phyloP scores from a whole-genome alignment of 495 filamentous ascomycete species.

The Aspergillus campestris region DNA sequence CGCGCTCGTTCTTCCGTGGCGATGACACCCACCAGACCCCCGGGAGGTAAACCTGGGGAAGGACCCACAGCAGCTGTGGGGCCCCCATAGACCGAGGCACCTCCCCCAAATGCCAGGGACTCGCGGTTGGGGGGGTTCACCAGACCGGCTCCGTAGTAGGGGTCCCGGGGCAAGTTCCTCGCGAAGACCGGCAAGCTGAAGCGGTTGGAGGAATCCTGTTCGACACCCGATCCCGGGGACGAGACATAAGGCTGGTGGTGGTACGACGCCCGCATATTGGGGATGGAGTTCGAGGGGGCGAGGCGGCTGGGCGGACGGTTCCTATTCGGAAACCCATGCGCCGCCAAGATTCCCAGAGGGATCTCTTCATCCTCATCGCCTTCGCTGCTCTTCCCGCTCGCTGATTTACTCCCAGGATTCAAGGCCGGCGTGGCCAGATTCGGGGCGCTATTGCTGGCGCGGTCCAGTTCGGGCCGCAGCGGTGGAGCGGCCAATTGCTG shows the following conservation, averaged over 20 bases:
- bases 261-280: slow-evolving; percentile 38
- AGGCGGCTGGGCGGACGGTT: slow-evolving; percentile 70
- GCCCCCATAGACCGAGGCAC: slow-evolving; percentile 48
- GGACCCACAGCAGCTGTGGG: slow-evolving; percentile 32
- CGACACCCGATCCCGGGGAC: slow-evolving; percentile 36
- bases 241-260: slow-evolving; percentile 26
- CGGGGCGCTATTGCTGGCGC: slow-evolving; percentile 37
- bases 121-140: slow-evolving; percentile 69
- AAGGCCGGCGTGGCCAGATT: slow-evolving; percentile 29
- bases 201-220: slow-evolving; percentile 31
- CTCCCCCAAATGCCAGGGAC: slow-evolving; percentile 58
- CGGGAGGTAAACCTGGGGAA: slow-evolving; percentile 40
- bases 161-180: slow-evolving; percentile 76
- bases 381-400: slow-evolving; percentile 41
- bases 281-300: slow-evolving; percentile 52
- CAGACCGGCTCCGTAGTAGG: slow-evolving; percentile 76
- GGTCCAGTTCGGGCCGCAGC: slow-evolving; percentile 32
- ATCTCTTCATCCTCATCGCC: slow-evolving; percentile 81
- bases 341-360: slow-evolving; percentile 78
- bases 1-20: slow-evolving; percentile 71
- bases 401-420: slow-evolving; percentile 28
- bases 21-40: slow-evolving; percentile 87
- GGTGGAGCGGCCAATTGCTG: slow-evolving; percentile 45
- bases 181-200: slow-evolving; percentile 73
- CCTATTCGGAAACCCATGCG: slow-evolving; percentile 86